phyloP scores from a whole-genome alignment of 2,329 filamentous ascomycete genomes.

The Paecilomyces fulvus region DNA sequence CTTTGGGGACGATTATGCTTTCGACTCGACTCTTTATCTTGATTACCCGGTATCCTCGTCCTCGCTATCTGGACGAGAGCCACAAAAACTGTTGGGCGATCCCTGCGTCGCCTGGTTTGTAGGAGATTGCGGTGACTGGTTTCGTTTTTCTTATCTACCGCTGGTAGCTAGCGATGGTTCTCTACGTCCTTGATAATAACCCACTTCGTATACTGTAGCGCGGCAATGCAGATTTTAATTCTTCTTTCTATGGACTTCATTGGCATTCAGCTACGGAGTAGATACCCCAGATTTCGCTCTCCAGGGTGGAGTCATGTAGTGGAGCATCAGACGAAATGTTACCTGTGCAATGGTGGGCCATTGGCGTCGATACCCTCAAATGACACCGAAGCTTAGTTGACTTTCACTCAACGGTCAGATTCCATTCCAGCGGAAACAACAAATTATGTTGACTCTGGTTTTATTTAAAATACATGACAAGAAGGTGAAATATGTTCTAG shows the following conservation, averaged over 20 bases:
- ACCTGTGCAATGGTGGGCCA: not conserved
- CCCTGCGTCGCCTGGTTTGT: conserved; percentile 3
- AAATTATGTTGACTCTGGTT: not conserved
- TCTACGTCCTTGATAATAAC: conserved; percentile 35
- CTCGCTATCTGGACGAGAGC: conserved; percentile 22
- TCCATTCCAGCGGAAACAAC: not conserved
- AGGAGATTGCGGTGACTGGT: conserved; percentile 17
- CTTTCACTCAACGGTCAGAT: not conserved
- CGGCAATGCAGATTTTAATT: conserved; percentile 32
- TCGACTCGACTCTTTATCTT: conserved; percentile 23
- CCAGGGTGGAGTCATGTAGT: not conserved
- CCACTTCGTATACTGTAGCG: conserved; percentile 31
- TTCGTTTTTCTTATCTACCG: conserved; percentile 27
- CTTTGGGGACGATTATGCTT: conserved; percentile 7
- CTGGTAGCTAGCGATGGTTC: conserved; percentile 36
- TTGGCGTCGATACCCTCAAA: not conserved
- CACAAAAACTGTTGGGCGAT: conserved; percentile 15
- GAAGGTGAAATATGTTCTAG: too few species aligned
- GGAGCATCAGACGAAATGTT: not conserved
- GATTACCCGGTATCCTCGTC: conserved; percentile 27
- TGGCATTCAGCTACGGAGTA: conserved; percentile 3
- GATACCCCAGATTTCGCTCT: conserved; percentile 3
- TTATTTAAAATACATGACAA: too few species aligned
- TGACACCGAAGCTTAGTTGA: too few species aligned
- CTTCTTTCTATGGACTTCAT: not conserved